Percentiles rank a stretch among this genome's conserved stretches.
Conservation (phyloP, 1,284 basidiomycete species). For the Spongispora temasekensis region DNA sequence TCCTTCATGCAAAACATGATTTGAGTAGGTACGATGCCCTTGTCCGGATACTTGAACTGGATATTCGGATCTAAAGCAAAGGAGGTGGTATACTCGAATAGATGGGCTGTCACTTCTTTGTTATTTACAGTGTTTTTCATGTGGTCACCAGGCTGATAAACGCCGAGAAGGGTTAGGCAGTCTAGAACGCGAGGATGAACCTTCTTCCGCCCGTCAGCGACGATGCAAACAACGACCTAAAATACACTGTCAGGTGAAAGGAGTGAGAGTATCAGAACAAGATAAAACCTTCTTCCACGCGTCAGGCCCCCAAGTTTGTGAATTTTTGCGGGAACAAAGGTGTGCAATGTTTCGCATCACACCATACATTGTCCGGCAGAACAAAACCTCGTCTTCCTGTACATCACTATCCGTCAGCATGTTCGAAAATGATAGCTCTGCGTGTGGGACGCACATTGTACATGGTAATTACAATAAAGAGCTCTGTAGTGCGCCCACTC, state of each 20-base stretch:
- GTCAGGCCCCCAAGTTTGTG: slow-evolving; percentile 93
- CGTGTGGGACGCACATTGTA: slow-evolving; percentile 69
- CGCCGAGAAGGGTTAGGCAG: slow-evolving; percentile 80
- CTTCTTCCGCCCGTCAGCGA: slow-evolving; percentile 92
- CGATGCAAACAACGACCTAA: slow-evolving; percentile 92
- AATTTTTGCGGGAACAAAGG: slow-evolving; percentile 91
- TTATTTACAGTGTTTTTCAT: slow-evolving; percentile 93
- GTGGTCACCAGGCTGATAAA: slow-evolving; percentile 76
- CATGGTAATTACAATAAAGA: slow-evolving; percentile 97
- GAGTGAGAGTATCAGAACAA: not conserved
- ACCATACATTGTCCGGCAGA: slow-evolving; percentile 93
- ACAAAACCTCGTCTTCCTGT: slow-evolving; percentile 93
- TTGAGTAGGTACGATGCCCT: slow-evolving; percentile 92
- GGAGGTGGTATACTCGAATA: slow-evolving; percentile 95
- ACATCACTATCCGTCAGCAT: slow-evolving; percentile 47
- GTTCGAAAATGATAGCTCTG: slow-evolving; percentile 74
- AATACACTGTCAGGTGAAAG: not conserved
- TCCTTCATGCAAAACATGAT: slow-evolving; percentile 94
- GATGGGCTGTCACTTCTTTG: slow-evolving; percentile 87
- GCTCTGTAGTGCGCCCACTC: slow-evolving; percentile 80
- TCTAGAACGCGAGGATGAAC: slow-evolving; percentile 94
- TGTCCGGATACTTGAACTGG: slow-evolving; percentile 94
- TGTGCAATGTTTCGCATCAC: slow-evolving; percentile 93
- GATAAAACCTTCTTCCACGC: slow-evolving; percentile 91
- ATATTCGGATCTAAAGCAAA: slow-evolving; percentile 88